Conservation (phyloP, 805 yeast species). For the Barnettozyma sucrosica region DNA sequence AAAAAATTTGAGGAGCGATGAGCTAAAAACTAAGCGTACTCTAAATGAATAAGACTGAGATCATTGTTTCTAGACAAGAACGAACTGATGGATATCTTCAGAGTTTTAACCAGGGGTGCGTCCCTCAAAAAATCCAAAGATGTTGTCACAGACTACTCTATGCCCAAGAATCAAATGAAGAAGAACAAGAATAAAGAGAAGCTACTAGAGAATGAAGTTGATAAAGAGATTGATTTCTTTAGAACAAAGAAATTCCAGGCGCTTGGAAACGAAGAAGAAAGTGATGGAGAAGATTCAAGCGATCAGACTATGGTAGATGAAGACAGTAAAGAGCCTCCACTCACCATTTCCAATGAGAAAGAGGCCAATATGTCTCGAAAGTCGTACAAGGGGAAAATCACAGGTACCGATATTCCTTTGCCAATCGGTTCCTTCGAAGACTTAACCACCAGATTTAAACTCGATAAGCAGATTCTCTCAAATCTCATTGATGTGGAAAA, state of each 20-base stretch:
- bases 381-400: conserved; percentile 57
- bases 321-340: conserved; percentile 24
- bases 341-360: conserved; percentile 42
- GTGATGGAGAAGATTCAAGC: conserved; percentile 26
- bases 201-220: conserved; percentile 44
- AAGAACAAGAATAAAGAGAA: conserved; percentile 31
- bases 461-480: conserved; percentile 47
- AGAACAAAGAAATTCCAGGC: conserved; percentile 40
- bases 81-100: conserved; percentile 73
- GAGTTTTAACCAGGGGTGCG: conserved; percentile 83
- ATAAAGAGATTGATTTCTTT: conserved; percentile 80
- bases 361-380: conserved; percentile 62
- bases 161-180: conserved; percentile 25
- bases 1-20: conserved; percentile 8
- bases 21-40: background rate
- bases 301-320: conserved; percentile 17
- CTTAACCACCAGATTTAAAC: conserved; percentile 57
- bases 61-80: background rate
- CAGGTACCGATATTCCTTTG: conserved; percentile 83
- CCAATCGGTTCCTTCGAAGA: conserved; percentile 91
- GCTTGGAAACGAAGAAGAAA: conserved; percentile 22
- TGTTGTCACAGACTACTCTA: conserved; percentile 23
- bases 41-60: too few relatives aligned
- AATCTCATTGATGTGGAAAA: conserved; percentile 61
- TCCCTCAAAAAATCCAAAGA: conserved; percentile 51